Base-by-base conservation (phyloP, 306 rosid species). In the Luffa acutangula region DNA sequence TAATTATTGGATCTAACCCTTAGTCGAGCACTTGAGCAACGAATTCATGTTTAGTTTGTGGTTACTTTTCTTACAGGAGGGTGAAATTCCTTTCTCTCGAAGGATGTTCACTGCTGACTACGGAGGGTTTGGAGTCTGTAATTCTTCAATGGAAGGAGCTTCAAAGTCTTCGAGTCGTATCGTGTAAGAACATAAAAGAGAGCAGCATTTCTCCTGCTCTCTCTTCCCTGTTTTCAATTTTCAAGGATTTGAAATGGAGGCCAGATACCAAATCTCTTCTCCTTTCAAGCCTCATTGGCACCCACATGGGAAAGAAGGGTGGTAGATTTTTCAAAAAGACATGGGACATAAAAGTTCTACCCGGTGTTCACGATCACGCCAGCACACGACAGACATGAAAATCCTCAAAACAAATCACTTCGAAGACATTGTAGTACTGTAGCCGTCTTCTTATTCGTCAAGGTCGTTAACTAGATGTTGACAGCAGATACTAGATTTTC, bases 201-300 rank as follows among this genome's bases (percentile, higher is more conserved):
- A 87, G 83, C 31, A 90, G 83, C 46, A 91, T 92, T 78, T 85
- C 96, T 79, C 93, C 96, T 18, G 81, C 87, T 7, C 89, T 91
- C 6, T 89, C 96, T 36, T 78, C 85, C 78, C 69, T 90, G 18
- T 91, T 93, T 75, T 83, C 91, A 34, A 82, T 77, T 25, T 92
- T 93, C 31, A 90, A 81, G 85, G 97, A 93, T 85, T 85, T 93
- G 90, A 87, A 81, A 86, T 93, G 98, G 98, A 85, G 93, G 39
- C 96, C 97, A 8, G 91, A 93, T 74, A 84, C 87, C 52, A 89
- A 84, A 79, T 86, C 88, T 65, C 93, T 83, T 80, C 92, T 89
- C 62, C 80, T 85, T 18, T 86, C 93, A 17, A 85, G 85, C 80
- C 85, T 87, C 48, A 75, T 49, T n/a, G 93, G 90, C 33, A 78